Conservation (phyloP, 1,139 yeast species). For the Kluyveromyces sp. region DNA sequence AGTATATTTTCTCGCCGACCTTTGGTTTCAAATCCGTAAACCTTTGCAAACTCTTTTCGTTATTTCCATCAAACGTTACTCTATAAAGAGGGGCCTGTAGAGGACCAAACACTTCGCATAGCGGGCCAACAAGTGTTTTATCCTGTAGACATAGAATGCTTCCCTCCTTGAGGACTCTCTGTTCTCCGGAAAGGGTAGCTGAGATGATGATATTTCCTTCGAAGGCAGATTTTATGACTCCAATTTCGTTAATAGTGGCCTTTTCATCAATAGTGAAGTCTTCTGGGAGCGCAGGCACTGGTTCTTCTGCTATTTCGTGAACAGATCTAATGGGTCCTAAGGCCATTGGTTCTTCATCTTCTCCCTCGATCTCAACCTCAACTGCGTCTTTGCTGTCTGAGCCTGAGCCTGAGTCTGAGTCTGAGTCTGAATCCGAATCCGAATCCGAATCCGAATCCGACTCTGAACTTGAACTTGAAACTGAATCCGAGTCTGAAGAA, state of each 20-base stretch:
- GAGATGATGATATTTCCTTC: constrained; percentile 66
- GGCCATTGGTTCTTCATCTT: constrained; percentile 28
- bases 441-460: constrained; percentile 1
- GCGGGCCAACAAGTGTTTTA: constrained; percentile 64
- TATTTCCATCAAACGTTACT: constrained; percentile 57
- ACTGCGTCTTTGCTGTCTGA: constrained; percentile 10
- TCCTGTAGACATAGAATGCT: constrained; percentile 76
- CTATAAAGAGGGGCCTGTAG: constrained; percentile 78
- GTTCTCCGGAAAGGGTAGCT: constrained; percentile 79
- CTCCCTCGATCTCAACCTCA: constrained; percentile 12
- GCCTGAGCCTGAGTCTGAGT: constrained; percentile 1
- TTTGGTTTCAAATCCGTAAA: constrained; percentile 35
- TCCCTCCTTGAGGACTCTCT: constrained; percentile 71
- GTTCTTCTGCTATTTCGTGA: constrained; percentile 66
- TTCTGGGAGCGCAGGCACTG: constrained; percentile 62
- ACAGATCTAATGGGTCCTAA: constrained; percentile 66
- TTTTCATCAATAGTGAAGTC: constrained; percentile 49
- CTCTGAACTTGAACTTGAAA: background rate
- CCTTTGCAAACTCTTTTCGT: constrained; percentile 40
- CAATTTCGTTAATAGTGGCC: constrained; percentile 67
- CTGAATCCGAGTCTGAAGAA: background rate
- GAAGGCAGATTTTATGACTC: constrained; percentile 61
- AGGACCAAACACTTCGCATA: constrained; percentile 87
- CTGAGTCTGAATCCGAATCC: constrained; percentile 5
- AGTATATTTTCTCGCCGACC: constrained; percentile 56